phyloP scores from a whole-genome alignment of 2,329 filamentous ascomycete genomes.

The Mollisia scopiformis region DNA sequence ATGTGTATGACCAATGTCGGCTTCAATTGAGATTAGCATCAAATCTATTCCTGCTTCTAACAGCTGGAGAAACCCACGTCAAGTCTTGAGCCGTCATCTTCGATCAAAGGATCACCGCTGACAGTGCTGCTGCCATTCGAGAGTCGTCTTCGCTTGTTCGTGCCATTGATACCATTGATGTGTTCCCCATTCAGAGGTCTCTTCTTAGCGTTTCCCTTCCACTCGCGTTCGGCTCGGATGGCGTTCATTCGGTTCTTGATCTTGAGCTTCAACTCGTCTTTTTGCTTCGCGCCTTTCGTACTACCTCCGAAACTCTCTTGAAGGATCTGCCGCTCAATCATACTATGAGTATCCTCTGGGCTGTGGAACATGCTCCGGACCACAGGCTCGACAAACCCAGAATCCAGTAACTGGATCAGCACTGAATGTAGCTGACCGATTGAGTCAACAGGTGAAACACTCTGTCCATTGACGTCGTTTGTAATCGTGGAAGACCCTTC shows the following conservation, averaged over 20 bases:
- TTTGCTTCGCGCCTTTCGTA: slow-evolving; percentile 67
- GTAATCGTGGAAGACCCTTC: slow-evolving; percentile 12
- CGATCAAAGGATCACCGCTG: slow-evolving; percentile 41
- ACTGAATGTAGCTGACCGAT: slow-evolving; percentile 45
- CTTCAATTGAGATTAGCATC: slow-evolving; percentile 47
- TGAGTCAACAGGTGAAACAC: slow-evolving; percentile 11
- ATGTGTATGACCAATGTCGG: slow-evolving; percentile 74
- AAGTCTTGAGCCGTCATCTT: slow-evolving; percentile 47
- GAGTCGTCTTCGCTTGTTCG: slow-evolving; percentile 57
- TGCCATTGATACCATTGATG: slow-evolving; percentile 29
- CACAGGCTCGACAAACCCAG: slow-evolving; percentile 71
- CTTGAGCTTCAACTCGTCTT: slow-evolving; percentile 61
- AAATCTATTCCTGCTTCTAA: slow-evolving; percentile 8
- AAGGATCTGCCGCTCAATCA: slow-evolving; percentile 66
- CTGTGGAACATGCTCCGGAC: slow-evolving; percentile 58
- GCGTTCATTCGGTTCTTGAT: slow-evolving; percentile 56
- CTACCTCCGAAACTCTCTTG: slow-evolving; percentile 54
- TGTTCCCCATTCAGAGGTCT: slow-evolving; percentile 40
- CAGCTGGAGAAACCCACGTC: slow-evolving; percentile 49
- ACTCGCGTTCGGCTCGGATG: slow-evolving; percentile 47
- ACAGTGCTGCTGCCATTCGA: slow-evolving; percentile 47
- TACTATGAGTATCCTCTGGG: slow-evolving; percentile 60
- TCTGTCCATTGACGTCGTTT: slow-evolving; percentile 21
- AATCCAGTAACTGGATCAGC: slow-evolving; percentile 56
- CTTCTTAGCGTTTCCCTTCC: slow-evolving; percentile 55